A percentile compares a stretch with the other conserved stretches of the same genome.
Evolutionary conservation across 2,329 filamentous ascomycete genomes (phyloP).

Genomic region (Pestalotiopsis sp.): DNA sequence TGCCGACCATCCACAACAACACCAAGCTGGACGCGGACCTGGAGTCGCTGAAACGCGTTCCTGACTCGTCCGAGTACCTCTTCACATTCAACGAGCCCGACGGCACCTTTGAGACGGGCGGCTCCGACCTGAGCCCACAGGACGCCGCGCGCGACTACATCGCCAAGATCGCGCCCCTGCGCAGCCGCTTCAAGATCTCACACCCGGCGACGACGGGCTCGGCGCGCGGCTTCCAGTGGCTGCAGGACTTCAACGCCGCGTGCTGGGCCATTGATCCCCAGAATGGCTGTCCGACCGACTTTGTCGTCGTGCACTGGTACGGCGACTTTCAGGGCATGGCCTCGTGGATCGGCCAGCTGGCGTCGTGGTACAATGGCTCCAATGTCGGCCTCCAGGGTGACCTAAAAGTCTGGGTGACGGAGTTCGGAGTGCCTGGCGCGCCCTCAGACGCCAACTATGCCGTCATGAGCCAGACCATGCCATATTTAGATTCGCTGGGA

Average conservation of each 20-base stretch:
- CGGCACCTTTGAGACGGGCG: constrained; percentile 39
- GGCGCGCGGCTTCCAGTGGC: constrained; percentile 39
- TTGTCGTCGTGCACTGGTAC: constrained; percentile 46
- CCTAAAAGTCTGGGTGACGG: constrained; percentile 40
- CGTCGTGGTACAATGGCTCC: not conserved
- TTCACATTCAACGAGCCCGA: constrained; percentile 47
- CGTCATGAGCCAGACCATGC: constrained; percentile 44
- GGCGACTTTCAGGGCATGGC: constrained; percentile 38
- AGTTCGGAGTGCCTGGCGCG: constrained; percentile 39
- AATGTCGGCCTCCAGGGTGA: constrained; percentile 41
- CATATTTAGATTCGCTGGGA: constrained; percentile 35
- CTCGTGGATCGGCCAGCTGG: constrained; percentile 34
- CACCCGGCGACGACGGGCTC: constrained; percentile 45
- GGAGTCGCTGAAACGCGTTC: constrained; percentile 29
- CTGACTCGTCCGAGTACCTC: constrained; percentile 38
- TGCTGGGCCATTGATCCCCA: constrained; percentile 40
- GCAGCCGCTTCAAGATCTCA: constrained; percentile 39
- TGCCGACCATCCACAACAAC: constrained; percentile 42
- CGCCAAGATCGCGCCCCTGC: constrained; percentile 38
- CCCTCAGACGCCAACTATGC: constrained; percentile 33
- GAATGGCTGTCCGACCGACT: constrained; percentile 41
- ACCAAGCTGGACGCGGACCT: constrained; percentile 29
- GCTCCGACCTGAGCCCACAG: constrained; percentile 38
- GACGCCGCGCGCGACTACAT: constrained; percentile 43
- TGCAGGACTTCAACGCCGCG: constrained; percentile 41